phyloP scores from a whole-genome alignment of 1,139 yeast species.

The Meyerozyma elateridarum region DNA sequence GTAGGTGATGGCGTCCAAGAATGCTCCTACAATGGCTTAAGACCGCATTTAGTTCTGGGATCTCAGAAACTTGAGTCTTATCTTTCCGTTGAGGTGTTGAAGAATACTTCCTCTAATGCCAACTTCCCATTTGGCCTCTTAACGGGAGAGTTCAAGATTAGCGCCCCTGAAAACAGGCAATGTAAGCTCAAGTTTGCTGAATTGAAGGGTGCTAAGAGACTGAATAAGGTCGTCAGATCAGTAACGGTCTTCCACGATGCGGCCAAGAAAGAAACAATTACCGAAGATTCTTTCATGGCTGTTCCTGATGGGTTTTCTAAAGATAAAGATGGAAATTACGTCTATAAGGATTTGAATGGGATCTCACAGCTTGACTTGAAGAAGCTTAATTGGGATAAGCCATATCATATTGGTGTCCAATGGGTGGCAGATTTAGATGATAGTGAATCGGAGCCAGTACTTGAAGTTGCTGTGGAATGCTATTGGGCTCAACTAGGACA shows the following conservation, averaged over 20 bases:
- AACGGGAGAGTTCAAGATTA: slow-evolving; percentile 55
- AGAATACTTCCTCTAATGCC: slow-evolving; percentile 39
- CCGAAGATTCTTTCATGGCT: slow-evolving; percentile 7
- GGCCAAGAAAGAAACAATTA: slow-evolving; percentile 9
- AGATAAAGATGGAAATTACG: slow-evolving; percentile 47
- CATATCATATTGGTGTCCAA: slow-evolving; percentile 61
- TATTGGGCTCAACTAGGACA: slow-evolving; percentile 1
- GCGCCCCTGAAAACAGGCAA: slow-evolving; percentile 57
- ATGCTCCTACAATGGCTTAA: slow-evolving; percentile 50
- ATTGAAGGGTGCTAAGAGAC: slow-evolving; percentile 12
- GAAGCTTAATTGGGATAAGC: slow-evolving; percentile 56
- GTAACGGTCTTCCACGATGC: slow-evolving; percentile 46
- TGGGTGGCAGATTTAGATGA: slow-evolving; percentile 72
- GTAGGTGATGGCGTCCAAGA: slow-evolving; percentile 43
- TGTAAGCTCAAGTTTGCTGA: slow-evolving; percentile 57
- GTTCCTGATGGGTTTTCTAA: slow-evolving; percentile 49
- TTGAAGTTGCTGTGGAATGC: slow-evolving; percentile 44
- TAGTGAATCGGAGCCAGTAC: slow-evolving; percentile 37
- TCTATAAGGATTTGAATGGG: slow-evolving; percentile 54
- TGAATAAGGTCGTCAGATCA: slow-evolving; percentile 45
- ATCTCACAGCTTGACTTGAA: slow-evolving; percentile 59
- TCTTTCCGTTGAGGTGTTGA: slow-evolving; percentile 45
- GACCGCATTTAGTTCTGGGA: slow-evolving; percentile 50
- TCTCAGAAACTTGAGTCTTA: slow-evolving; percentile 35
- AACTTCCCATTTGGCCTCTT: slow-evolving; percentile 62